Evolutionary conservation across 176 grass and related monocot genomes (phyloP).

Genomic region (Triticum monococcum): DNA sequence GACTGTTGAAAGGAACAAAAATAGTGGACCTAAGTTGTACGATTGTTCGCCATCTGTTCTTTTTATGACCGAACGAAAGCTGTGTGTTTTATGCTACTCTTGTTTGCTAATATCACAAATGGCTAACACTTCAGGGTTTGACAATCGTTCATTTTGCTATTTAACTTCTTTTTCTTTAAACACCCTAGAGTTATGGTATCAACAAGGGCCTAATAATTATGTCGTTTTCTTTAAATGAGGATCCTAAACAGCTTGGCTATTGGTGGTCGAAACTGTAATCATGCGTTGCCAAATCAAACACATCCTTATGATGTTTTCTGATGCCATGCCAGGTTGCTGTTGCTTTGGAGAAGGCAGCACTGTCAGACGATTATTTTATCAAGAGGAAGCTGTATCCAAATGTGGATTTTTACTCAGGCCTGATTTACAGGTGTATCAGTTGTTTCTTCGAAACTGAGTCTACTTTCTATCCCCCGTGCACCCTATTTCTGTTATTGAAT

Average conservation of each 20-base stretch:
- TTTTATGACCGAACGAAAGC: neutral
- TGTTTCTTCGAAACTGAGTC: neutral
- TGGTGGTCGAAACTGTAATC: no score
- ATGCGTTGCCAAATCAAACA: neutral
- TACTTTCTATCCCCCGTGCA: no score
- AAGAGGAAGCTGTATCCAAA: slow-evolving; percentile 98
- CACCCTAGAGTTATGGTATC: no score
- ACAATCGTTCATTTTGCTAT: no score
- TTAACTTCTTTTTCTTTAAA: no score
- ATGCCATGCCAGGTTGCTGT: slow-evolving; percentile 69
- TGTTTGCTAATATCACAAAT: no score
- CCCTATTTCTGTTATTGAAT: neutral
- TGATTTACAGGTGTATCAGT: slow-evolving; percentile 83
- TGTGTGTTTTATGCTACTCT: neutral
- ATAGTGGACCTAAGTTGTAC: neutral
- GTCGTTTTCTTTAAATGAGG: no score
- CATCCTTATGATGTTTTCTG: slow-evolving; percentile 17
- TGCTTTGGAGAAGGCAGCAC: slow-evolving; percentile 92
- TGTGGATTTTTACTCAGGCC: slow-evolving; percentile 97
- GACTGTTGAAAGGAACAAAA: neutral
- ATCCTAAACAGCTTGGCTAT: no score
- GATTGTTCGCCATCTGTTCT: no score
- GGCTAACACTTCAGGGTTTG: no score
- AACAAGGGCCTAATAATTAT: no score
- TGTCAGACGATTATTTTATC: slow-evolving; percentile 93